A percentile compares a stretch with the other conserved stretches of the same genome.
These are phyloP conservation scores for Ceratobasidium theobromae DNA, from an alignment of 1,284 basidiomycete species.

Conservation along the genomic window DNA sequence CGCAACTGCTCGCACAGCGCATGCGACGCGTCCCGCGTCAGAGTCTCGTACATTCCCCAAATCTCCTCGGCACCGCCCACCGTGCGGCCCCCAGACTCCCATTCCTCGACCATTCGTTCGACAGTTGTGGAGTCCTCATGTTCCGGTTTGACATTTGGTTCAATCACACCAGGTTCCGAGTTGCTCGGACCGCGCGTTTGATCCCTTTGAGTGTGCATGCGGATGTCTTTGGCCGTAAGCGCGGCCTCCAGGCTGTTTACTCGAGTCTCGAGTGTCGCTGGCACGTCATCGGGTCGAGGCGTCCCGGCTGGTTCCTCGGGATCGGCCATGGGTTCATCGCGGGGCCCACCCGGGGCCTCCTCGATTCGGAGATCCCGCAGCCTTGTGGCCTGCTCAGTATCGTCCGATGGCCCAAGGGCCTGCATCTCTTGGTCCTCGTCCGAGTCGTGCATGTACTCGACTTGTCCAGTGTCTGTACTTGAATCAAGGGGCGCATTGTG, in stretches of 20 bases:
- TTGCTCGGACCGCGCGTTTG: no score
- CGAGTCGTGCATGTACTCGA: constrained; percentile 83
- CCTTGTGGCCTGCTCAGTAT: constrained; percentile 79
- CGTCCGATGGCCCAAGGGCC: constrained; percentile 79
- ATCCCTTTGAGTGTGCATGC: constrained; percentile 14
- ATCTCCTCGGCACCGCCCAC: constrained; percentile 66
- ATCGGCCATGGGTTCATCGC: constrained; percentile 39
- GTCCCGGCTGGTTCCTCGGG: constrained; percentile 35
- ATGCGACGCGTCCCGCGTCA: constrained; percentile 91
- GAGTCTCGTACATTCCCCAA: constrained; percentile 87
- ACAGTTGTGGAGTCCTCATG: constrained; percentile 38
- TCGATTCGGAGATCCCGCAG: constrained; percentile 79
- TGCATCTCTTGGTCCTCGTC: constrained; percentile 79
- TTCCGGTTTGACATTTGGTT: not conserved
- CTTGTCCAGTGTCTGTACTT: constrained; percentile 54
- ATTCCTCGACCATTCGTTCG: constrained; percentile 65
- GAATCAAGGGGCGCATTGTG: constrained; percentile 43
- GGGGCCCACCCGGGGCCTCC: constrained; percentile 43
- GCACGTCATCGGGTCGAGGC: constrained; percentile 34
- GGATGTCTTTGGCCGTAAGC: constrained; percentile 19
- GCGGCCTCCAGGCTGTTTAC: not conserved
- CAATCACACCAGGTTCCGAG: no score
- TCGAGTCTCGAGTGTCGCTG: constrained; percentile 33
- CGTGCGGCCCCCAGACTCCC: constrained; percentile 62
- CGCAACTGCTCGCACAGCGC: constrained; percentile 94